Conservation (phyloP, 2,329 filamentous ascomycete genomes). For the Chaetomiaceae sp. region DNA sequence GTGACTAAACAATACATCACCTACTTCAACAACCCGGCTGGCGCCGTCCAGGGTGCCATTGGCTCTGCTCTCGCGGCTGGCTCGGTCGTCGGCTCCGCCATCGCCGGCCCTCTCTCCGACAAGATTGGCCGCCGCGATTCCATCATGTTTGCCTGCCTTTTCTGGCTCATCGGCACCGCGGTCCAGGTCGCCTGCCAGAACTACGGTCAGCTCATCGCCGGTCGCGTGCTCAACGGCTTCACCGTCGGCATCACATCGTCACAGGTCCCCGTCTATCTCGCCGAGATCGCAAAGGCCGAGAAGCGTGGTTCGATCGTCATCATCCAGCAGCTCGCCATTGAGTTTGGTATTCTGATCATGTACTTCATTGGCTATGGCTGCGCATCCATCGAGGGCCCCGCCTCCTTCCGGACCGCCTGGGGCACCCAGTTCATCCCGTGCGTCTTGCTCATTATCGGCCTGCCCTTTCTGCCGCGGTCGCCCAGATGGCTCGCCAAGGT, state of each 20-base stretch:
- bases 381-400: conserved; percentile 53
- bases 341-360: conserved; percentile 65
- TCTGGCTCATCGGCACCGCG: conserved; percentile 55
- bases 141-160: conserved; percentile 43
- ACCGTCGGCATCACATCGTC: conserved; percentile 63
- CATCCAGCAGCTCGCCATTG: conserved; percentile 71
- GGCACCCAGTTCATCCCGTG: conserved; percentile 60
- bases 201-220: conserved; percentile 50
- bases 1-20: conserved; percentile 47
- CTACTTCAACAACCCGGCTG: conserved; percentile 47
- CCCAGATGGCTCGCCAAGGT: conserved; percentile 61
- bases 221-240: conserved; percentile 59
- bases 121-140: conserved; percentile 43
- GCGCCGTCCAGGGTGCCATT: conserved; percentile 48
- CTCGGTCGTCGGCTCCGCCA: conserved; percentile 46
- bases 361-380: conserved; percentile 65
- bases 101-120: conserved; percentile 48
- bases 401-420: conserved; percentile 62
- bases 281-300: conserved; percentile 57
- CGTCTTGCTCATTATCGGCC: conserved; percentile 52
- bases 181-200: conserved; percentile 57
- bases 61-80: conserved; percentile 49
- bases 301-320: conserved; percentile 63
- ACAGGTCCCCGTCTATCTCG: conserved; percentile 64
- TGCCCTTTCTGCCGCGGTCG: conserved; percentile 59